A percentile compares a stretch with the other conserved stretches of the same genome.
These are phyloP conservation scores for Lojkania enalia DNA, from an alignment of 2,329 filamentous ascomycete species.

Conservation along the genomic window DNA sequence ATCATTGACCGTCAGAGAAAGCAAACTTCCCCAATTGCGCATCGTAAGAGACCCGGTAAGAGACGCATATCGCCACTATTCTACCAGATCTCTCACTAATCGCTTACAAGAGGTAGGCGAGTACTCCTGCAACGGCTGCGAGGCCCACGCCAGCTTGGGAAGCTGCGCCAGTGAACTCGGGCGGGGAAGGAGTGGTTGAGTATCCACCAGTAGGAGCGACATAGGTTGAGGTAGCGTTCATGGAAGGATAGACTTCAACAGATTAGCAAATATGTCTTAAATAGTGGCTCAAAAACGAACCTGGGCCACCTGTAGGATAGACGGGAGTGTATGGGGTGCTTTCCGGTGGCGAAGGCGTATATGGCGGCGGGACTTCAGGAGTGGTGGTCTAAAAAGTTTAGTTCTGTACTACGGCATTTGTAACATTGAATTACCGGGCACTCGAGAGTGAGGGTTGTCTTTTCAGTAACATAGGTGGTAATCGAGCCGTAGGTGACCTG, in stretches of 20 bases:
- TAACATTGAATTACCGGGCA: too few relatives aligned
- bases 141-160: constrained; percentile 57
- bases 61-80: constrained; percentile 9
- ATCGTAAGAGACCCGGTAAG: constrained; percentile 14
- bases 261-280: too few relatives aligned
- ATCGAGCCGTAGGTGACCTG: too few relatives aligned
- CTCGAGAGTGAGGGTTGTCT: too few relatives aligned
- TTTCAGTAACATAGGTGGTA: too few relatives aligned
- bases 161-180: constrained; percentile 56
- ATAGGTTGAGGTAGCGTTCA: constrained; percentile 29
- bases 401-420: too few relatives aligned
- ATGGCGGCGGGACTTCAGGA: too few relatives aligned
- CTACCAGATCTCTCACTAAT: constrained; percentile 17
- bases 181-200: constrained; percentile 14
- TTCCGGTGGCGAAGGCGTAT: constrained; percentile 26
- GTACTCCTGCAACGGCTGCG: constrained; percentile 56
- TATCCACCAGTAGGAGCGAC: constrained; percentile 3
- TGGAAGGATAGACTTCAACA: constrained; percentile 24
- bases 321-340: constrained; percentile 11
- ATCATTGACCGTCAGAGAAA: constrained; percentile 37
- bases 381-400: too few relatives aligned
- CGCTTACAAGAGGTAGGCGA: constrained; percentile 44
- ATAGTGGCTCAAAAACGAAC: too few relatives aligned
- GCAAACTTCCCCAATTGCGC: constrained; percentile 24
- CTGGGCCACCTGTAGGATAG: constrained; percentile 15